These are phyloP conservation scores for Scenedesmus sp. DNA, from an alignment of 163 green algal species.

Conservation along the genomic window DNA sequence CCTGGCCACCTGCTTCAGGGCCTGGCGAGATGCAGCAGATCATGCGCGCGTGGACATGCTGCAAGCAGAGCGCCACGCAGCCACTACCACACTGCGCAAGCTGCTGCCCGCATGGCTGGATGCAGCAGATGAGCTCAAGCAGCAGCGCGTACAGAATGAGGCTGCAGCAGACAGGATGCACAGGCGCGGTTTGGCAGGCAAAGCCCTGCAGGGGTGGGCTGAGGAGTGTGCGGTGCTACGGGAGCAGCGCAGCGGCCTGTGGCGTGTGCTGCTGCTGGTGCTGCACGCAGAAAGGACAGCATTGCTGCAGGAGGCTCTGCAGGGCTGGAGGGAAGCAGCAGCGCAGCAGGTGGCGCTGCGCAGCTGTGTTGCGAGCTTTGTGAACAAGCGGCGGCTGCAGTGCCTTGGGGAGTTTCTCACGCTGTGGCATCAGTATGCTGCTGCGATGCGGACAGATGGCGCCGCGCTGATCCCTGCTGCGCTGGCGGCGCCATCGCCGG, in stretches of 20 bases:
- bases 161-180: not conserved
- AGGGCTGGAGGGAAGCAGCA: not conserved
- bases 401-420: slow-evolving; percentile 47
- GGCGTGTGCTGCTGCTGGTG: slow-evolving; percentile 41
- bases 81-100: not conserved
- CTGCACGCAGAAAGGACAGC: slow-evolving; percentile 4
- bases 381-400: slow-evolving; percentile 29
- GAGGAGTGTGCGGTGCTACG: slow-evolving; percentile 25
- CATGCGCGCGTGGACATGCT: slow-evolving; percentile 17
- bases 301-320: slow-evolving; percentile 4
- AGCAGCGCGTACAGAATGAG: not conserved
- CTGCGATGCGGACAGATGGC: slow-evolving; percentile 55
- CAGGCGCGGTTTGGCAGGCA: not conserved
- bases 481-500: not conserved
- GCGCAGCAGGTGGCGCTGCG: not conserved
- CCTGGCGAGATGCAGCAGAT: slow-evolving; percentile 40
- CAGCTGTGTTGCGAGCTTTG: not conserved
- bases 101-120: slow-evolving; percentile 4
- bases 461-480: not conserved
- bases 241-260: slow-evolving; percentile 16
- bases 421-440: slow-evolving; percentile 55
- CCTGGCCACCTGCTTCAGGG: slow-evolving; percentile 41
- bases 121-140: not conserved
- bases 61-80: slow-evolving; percentile 25
- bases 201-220: slow-evolving; percentile 12